A percentile compares a stretch with the other conserved stretches of the same genome.
These are phyloP conservation scores for Colletotrichum agaves DNA, from an alignment of 2,329 filamentous ascomycete genomes.

Conservation along the genomic window DNA sequence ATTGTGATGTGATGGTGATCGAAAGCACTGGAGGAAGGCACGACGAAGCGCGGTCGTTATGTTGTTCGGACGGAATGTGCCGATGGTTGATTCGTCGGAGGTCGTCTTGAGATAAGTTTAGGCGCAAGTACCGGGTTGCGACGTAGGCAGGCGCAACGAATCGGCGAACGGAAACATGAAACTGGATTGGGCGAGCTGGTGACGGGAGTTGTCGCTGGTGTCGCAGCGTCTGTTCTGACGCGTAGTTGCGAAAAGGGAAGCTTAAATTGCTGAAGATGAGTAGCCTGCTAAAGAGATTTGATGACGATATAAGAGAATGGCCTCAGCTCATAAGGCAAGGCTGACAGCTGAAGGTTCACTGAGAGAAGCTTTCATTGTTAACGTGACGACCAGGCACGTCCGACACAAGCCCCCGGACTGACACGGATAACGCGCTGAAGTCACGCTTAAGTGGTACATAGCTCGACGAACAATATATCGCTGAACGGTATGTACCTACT, in stretches of 20 bases:
- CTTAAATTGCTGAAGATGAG: neutral
- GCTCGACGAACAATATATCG: neutral
- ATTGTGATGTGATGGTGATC: constrained; percentile 4
- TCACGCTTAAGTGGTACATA: constrained; percentile 34
- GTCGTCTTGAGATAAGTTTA: constrained; percentile 10
- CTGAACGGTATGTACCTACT: constrained; percentile 10
- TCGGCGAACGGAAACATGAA: constrained; percentile 8
- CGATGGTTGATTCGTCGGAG: neutral
- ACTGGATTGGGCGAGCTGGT: constrained; percentile 11
- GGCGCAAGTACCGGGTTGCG: constrained; percentile 1
- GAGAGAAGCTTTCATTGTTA: constrained; percentile 34
- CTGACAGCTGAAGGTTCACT: constrained; percentile 15
- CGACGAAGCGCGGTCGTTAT: neutral
- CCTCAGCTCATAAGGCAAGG: constrained; percentile 23
- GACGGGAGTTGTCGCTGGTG: neutral
- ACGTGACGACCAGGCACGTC: constrained; percentile 18
- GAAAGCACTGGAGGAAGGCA: neutral
- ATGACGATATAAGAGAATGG: constrained; percentile 12
- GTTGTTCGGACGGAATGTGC: neutral
- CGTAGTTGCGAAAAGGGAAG: neutral
- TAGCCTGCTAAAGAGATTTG: neutral
- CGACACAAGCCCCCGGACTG: constrained; percentile 12
- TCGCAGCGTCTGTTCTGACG: neutral
- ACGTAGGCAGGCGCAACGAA: constrained; percentile 15
- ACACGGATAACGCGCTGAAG: constrained; percentile 27